Percentiles rank a stretch among this genome's conserved stretches.
These are phyloP conservation scores for Flammula alnicola DNA, from an alignment of 1,284 basidiomycete species.

Conservation along the genomic window DNA sequence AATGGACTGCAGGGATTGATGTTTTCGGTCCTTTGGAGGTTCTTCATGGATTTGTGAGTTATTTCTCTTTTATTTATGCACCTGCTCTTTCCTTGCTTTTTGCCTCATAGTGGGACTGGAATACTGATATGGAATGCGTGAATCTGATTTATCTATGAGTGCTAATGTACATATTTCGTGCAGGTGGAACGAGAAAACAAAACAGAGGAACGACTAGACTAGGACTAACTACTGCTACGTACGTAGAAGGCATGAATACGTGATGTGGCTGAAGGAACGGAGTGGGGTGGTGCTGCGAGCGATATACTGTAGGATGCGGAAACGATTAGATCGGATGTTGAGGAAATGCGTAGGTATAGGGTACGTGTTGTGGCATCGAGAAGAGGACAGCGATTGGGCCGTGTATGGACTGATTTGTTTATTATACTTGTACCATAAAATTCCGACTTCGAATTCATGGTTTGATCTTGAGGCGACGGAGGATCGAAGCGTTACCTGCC, in stretches of 20 bases:
- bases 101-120: no score
- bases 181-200: slow-evolving; percentile 15
- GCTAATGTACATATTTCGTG: slow-evolving; percentile 17
- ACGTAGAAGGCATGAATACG: slow-evolving; percentile 9
- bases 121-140: no score
- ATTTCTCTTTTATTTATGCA: no score
- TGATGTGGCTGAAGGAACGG: slow-evolving; percentile 7
- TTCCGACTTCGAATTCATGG: no score
- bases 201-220: slow-evolving; percentile 11
- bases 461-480: no score
- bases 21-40: slow-evolving; percentile 85
- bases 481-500: neutral
- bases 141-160: no score
- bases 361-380: neutral
- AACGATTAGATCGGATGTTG: slow-evolving; percentile 4
- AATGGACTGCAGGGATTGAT: slow-evolving; percentile 88
- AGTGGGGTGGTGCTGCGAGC: slow-evolving; percentile 2
- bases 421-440: no score
- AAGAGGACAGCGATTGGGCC: no score
- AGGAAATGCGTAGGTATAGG: neutral
- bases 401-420: no score
- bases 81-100: no score
- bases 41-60: slow-evolving; percentile 84
- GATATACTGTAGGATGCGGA: neutral
- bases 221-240: slow-evolving; percentile 7